phyloP scores from a whole-genome alignment of 345 rosid species.

The Salix udensis region DNA sequence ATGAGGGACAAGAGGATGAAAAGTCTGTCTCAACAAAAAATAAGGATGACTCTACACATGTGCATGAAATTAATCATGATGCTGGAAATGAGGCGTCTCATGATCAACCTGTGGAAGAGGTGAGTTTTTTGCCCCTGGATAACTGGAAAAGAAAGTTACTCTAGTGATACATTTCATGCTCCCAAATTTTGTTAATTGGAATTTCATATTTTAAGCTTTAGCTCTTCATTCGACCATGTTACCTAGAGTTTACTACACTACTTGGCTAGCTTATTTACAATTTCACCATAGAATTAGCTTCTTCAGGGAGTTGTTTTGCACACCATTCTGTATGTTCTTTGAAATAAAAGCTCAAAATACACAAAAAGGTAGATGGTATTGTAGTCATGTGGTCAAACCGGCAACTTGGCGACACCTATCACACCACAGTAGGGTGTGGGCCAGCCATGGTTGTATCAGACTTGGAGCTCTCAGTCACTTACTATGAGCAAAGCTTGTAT shows the following conservation, averaged over 20 bases:
- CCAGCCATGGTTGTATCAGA: too few species aligned
- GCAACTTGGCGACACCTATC: too few species aligned
- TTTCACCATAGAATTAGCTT: neutral
- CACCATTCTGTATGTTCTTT: neutral
- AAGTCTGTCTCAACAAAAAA: constrained; percentile 31
- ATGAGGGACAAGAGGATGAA: constrained; percentile 29
- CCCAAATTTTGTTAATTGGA: neutral
- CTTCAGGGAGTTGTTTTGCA: neutral
- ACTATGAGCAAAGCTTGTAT: too few species aligned
- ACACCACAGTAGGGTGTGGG: too few species aligned
- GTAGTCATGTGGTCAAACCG: too few species aligned
- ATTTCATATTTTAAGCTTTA: neutral
- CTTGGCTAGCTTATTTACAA: neutral
- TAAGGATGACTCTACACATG: constrained; percentile 33
- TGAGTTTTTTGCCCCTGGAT: constrained; percentile 6
- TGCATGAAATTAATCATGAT: constrained; percentile 37
- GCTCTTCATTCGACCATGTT: neutral
- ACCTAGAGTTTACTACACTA: neutral
- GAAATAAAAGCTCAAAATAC: too few species aligned
- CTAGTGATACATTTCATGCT: neutral
- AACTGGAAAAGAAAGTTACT: neutral
- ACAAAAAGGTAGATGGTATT: too few species aligned
- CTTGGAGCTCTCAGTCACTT: too few species aligned
- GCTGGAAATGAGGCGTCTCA: constrained; percentile 33
- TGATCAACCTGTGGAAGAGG: constrained; percentile 38